Evolutionary conservation across 768 basidiomycete species (phyloP).

Genomic region (Hypholoma sublateritium): DNA sequence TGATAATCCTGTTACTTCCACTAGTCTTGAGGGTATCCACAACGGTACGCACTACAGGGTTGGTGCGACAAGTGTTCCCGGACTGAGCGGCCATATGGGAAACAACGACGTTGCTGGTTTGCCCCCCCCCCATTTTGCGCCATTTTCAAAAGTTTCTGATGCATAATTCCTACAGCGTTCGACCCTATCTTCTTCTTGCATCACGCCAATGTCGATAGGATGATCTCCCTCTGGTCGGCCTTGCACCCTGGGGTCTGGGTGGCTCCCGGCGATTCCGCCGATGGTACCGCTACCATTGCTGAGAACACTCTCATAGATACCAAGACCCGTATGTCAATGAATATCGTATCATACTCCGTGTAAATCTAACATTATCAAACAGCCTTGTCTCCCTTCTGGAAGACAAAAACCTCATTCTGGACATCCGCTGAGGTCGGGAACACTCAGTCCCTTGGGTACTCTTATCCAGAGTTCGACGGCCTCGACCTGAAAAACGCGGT

Average conservation of each 20-base stretch:
- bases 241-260: not conserved
- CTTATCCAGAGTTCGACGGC: not conserved
- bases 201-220: constrained; percentile 1
- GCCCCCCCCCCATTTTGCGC: not conserved
- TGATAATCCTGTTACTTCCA: not conserved
- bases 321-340: not conserved
- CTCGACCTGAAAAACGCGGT: not conserved
- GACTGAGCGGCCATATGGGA: not conserved
- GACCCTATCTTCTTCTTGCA: constrained; percentile 3
- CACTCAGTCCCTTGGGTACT: not conserved
- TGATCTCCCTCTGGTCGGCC: not conserved
- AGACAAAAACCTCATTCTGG: not conserved
- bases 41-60: not conserved
- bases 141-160: not conserved
- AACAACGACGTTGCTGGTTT: constrained; percentile 2
- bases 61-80: not conserved
- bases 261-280: not conserved
- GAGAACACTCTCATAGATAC: not conserved
- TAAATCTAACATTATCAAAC: not conserved
- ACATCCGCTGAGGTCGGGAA: not conserved
- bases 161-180: not conserved
- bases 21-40: not conserved
- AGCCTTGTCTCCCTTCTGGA: not conserved
- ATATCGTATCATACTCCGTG: not conserved
- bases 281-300: not conserved